Evolutionary conservation across 768 basidiomycete genomes (phyloP).

Genomic region (Boletus pseudopeckii): DNA sequence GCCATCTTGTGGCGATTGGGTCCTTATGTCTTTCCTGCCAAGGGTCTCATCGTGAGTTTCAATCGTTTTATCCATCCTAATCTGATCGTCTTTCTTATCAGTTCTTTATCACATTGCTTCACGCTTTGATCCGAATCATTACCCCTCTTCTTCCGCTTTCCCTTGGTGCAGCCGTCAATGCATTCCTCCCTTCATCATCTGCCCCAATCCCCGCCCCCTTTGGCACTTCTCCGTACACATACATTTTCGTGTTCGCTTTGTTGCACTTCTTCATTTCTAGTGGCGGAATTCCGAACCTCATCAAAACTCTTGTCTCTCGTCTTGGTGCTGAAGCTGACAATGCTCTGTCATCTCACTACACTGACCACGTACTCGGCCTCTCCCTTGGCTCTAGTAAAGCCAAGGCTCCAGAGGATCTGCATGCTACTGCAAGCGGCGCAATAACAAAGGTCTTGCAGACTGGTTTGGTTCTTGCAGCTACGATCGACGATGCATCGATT

Average conservation of each 20-base stretch:
- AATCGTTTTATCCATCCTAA: neutral
- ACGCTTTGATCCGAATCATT: slow-evolving; percentile 73
- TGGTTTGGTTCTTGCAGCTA: slow-evolving; percentile 68
- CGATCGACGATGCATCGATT: slow-evolving; percentile 73
- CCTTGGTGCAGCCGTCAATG: slow-evolving; percentile 45
- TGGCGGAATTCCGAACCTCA: slow-evolving; percentile 70
- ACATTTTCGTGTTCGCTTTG: slow-evolving; percentile 63
- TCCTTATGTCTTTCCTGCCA: slow-evolving; percentile 21
- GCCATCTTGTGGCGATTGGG: slow-evolving; percentile 15
- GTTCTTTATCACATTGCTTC: slow-evolving; percentile 65
- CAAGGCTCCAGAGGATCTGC: slow-evolving; percentile 69
- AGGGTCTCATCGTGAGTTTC: slow-evolving; percentile 23
- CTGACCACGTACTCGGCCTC: slow-evolving; percentile 83
- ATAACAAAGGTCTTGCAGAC: slow-evolving; percentile 18
- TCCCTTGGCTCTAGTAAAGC: slow-evolving; percentile 78
- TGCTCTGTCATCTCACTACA: slow-evolving; percentile 56
- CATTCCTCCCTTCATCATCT: slow-evolving; percentile 17
- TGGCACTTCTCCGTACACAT: slow-evolving; percentile 58
- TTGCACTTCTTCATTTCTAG: slow-evolving; percentile 73
- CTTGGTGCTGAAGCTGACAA: slow-evolving; percentile 88
- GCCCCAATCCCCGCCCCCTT: slow-evolving; percentile 21
- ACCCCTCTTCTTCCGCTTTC: slow-evolving; percentile 69
- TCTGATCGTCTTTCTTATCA: slow-evolving; percentile 26
- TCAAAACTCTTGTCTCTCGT: slow-evolving; percentile 75
- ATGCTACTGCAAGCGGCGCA: slow-evolving; percentile 5